phyloP scores from a whole-genome alignment of 2,329 filamentous ascomycete genomes.

The Davidsoniella virescens region DNA sequence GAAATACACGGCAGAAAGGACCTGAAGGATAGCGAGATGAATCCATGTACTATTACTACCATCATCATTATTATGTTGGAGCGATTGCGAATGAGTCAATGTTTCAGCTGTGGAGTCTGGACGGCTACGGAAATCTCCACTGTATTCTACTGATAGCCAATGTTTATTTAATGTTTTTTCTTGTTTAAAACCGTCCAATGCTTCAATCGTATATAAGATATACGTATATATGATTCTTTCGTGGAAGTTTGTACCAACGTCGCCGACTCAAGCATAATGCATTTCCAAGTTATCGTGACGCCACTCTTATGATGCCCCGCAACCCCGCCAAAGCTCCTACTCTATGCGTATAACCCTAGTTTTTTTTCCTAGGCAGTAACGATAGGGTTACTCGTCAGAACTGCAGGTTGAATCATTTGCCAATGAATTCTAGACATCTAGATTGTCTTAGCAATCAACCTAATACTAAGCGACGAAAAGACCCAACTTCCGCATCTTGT shows the following conservation, averaged over 20 bases:
- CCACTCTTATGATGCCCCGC: not conserved
- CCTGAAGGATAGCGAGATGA: not conserved
- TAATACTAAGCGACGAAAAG: no score
- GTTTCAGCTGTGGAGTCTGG: not conserved
- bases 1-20: no score
- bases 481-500: not conserved
- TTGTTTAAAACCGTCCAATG: not conserved
- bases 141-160: constrained; percentile 11
- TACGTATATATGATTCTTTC: no score
- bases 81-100: not conserved
- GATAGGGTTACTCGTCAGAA: no score
- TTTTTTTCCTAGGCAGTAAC: no score
- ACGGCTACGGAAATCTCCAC: constrained; percentile 11
- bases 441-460: no score
- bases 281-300: not conserved
- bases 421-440: no score
- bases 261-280: not conserved
- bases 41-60: constrained; percentile 8
- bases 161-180: not conserved
- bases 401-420: no score
- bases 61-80: not conserved
- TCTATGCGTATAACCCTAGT: no score
- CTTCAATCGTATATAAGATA: no score
- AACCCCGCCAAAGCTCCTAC: not conserved
- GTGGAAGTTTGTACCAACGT: no score